Evolutionary conservation across 306 rosid genomes (phyloP), one percentile per base, ranked within the genome.

Genomic region (Citrullus mucosospermus): DNA sequence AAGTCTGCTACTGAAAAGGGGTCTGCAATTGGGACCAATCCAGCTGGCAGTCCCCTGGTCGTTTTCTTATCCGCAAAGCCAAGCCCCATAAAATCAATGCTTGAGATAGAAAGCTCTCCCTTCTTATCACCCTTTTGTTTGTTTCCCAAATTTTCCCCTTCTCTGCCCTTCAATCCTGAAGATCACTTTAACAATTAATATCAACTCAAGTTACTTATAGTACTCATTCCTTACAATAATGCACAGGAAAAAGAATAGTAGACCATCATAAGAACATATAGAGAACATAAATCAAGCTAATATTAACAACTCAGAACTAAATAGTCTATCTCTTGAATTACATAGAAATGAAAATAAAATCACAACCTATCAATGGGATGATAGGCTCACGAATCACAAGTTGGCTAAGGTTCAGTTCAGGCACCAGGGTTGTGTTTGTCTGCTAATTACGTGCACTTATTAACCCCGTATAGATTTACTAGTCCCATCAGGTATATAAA

Each of bases 51-150:
- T 63, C 89, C 87, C 76, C 93, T 86, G 34, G 87, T 83, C 14
- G 62, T 70, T 85, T 89, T 90, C 89, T 93, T 90, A 87, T 92
- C 98, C 16, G 88, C 90, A 87, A 94, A 91, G 53, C 63, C 88
- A 78, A 92, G 98, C 63, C 97, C 97, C 79, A 89, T 82, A 81
- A 91, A 94, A 87, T 94, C 97, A 46, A 92, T 85, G 83, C 69
- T 89, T 8, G 98, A 94, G 84, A 93, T 75, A 11, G 96, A 88
- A 25, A 93, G 30, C 73, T 75, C 82, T 14, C 83, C 89, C 85
- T 84, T 93, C 87, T 77, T 87, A 72, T 78, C 88, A 78, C 50
- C 86, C 62, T 53, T 79, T 56, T 76, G 78, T 56, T 59, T 63
- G 50, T 70, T 74, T 68, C 79, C 86, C 25, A 44, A 78, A 70